phyloP scores from a whole-genome alignment of 2,329 filamentous ascomycete species.

The Aspergillus versicolor region DNA sequence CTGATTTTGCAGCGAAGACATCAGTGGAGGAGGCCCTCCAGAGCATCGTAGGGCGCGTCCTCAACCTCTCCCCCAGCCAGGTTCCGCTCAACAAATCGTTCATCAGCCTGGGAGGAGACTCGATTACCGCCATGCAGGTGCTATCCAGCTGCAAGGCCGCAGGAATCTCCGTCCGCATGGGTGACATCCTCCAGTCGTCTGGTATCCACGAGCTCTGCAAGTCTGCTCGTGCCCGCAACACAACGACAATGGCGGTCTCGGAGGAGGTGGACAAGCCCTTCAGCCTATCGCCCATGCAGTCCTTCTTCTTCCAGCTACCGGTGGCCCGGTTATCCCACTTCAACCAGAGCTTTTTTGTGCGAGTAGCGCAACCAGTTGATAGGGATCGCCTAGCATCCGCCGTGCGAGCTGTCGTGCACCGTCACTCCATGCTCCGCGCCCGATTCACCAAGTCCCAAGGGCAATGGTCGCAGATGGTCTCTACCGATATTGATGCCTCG shows the following conservation, averaged over 20 bases:
- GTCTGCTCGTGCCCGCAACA: neutral
- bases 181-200: too few species aligned
- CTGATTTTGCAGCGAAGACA: neutral
- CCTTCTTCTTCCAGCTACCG: neutral
- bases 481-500: neutral
- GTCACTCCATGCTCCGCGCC: neutral
- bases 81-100: neutral
- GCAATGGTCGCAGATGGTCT: neutral
- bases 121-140: neutral
- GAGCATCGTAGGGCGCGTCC: neutral
- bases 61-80: neutral
- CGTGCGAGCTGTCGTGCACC: neutral
- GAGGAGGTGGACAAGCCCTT: neutral
- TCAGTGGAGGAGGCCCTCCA: neutral
- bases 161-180: too few species aligned
- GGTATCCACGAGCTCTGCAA: neutral
- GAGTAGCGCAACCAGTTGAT: neutral
- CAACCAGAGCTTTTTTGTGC: neutral
- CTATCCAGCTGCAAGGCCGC: neutral
- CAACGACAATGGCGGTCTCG: neutral
- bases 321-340: neutral
- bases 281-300: neutral
- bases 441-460: neutral
- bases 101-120: neutral
- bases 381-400: neutral